These are phyloP conservation scores for Ramalina peruviana DNA, from an alignment of 495 filamentous ascomycete genomes.

Conservation along the genomic window DNA sequence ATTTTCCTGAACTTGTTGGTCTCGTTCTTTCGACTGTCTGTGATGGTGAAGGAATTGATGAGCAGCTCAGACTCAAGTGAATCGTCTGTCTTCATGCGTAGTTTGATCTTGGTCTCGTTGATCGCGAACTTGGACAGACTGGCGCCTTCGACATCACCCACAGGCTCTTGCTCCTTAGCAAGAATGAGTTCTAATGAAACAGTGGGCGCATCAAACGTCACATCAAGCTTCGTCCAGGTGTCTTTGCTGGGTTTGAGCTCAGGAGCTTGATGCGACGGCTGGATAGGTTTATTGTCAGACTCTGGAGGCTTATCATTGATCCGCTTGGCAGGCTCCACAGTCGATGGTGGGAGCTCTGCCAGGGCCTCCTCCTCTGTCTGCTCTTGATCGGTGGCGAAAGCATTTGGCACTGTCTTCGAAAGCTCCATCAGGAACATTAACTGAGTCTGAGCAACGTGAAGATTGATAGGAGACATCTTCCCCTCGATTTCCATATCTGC, in stretches of 20 bases:
- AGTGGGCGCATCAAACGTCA: slow-evolving; percentile 78
- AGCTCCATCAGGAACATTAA: slow-evolving; percentile 77
- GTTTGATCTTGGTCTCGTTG: slow-evolving; percentile 79
- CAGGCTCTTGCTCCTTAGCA: slow-evolving; percentile 55
- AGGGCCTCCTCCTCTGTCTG: slow-evolving; percentile 47
- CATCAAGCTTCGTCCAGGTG: slow-evolving; percentile 85
- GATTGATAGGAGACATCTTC: slow-evolving; percentile 79
- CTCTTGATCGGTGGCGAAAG: slow-evolving; percentile 65
- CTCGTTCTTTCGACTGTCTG: slow-evolving; percentile 71
- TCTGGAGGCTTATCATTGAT: slow-evolving; percentile 19
- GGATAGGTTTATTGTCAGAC: slow-evolving; percentile 26
- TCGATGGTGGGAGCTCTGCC: slow-evolving; percentile 47
- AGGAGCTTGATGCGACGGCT: slow-evolving; percentile 43
- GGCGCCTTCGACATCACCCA: slow-evolving; percentile 61
- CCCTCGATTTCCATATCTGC: slow-evolving; percentile 89
- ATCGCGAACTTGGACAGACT: slow-evolving; percentile 89
- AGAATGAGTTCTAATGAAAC: slow-evolving; percentile 81
- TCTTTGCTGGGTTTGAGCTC: slow-evolving; percentile 50
- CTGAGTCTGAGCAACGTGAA: slow-evolving; percentile 79
- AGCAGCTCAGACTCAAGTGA: slow-evolving; percentile 87
- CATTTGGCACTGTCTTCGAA: slow-evolving; percentile 69
- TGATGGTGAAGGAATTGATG: slow-evolving; percentile 88
- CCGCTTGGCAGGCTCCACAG: slow-evolving; percentile 34
- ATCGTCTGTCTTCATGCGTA: slow-evolving; percentile 87
- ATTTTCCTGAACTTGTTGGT: slow-evolving; percentile 95